Conservation (phyloP, 2,329 filamentous ascomycete species). For the Dryadomyces quercus-mongolicae region DNA sequence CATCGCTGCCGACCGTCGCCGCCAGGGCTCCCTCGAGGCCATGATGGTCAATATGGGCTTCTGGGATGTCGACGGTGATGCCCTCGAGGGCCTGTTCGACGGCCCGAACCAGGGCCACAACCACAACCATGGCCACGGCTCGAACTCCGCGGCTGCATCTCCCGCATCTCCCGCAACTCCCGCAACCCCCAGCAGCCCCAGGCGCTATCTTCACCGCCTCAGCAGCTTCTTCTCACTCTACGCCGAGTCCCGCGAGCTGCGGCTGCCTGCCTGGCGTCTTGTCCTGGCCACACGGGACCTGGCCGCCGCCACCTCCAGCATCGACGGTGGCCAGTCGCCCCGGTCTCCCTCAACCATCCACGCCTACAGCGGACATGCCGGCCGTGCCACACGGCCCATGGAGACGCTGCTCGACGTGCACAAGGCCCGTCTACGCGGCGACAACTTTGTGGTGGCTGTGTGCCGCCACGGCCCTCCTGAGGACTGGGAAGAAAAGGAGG, state of each 20-base stretch:
- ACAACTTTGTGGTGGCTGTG: constrained; percentile 12
- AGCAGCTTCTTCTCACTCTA: constrained; percentile 7
- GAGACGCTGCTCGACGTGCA: constrained; percentile 12
- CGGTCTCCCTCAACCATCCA: constrained; percentile 31
- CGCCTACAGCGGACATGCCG: constrained; percentile 51
- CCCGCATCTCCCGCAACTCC: neutral
- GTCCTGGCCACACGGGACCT: constrained; percentile 9
- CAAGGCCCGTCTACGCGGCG: constrained; percentile 6
- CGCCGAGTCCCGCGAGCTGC: constrained; percentile 8
- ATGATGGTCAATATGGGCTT: constrained; percentile 15
- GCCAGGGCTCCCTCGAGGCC: constrained; percentile 12
- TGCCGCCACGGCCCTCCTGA: neutral
- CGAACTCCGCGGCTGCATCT: neutral
- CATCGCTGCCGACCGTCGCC: constrained; percentile 8
- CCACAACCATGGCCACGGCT: constrained; percentile 1
- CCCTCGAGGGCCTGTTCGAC: constrained; percentile 6
- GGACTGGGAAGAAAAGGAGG: constrained; percentile 1
- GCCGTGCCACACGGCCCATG: constrained; percentile 18
- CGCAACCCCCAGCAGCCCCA: neutral
- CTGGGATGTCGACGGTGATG: constrained; percentile 11
- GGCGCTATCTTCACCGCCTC: neutral
- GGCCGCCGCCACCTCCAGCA: neutral
- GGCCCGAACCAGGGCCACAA: neutral
- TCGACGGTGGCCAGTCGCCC: neutral
- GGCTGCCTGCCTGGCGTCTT: constrained; percentile 11